phyloP scores from a whole-genome alignment of 805 yeast genomes.

The Starmerella bacillaris region DNA sequence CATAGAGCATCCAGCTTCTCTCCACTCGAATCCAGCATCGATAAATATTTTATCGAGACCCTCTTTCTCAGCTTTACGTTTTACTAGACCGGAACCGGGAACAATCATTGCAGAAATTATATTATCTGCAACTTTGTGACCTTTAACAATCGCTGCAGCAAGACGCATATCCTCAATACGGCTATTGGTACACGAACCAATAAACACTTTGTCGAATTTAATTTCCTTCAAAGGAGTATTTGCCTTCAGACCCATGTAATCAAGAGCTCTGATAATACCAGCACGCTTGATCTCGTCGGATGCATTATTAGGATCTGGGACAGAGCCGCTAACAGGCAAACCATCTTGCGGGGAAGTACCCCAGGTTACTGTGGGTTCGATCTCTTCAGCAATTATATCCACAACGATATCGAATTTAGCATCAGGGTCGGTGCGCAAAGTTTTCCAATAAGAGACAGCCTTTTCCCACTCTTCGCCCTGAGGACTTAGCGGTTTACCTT shows the following conservation, averaged over 20 bases:
- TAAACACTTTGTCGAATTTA: conserved; percentile 77
- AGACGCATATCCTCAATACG: conserved; percentile 93
- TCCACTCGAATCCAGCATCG: conserved; percentile 94
- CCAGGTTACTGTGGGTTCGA: conserved; percentile 95
- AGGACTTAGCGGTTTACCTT: conserved; percentile 91
- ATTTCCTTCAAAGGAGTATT: conserved; percentile 64
- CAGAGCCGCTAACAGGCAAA: conserved; percentile 72
- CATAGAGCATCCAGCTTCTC: conserved; percentile 99
- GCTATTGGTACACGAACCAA: conserved; percentile 96
- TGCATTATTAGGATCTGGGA: conserved; percentile 69
- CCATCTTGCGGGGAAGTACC: conserved; percentile 99
- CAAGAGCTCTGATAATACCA: conserved; percentile 80
- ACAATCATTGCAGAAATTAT: conserved; percentile 77
- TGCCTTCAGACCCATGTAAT: conserved; percentile 80
- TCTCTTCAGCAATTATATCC: conserved; percentile 60
- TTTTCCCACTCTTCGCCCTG: conserved; percentile 88
- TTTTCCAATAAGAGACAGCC: conserved; percentile 79
- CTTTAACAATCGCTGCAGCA: conserved; percentile 85
- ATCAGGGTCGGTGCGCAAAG: conserved; percentile 73
- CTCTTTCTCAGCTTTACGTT: conserved; percentile 82
- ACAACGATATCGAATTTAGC: conserved; percentile 79
- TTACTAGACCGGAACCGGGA: conserved; percentile 94
- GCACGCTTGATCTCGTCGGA: conserved; percentile 50
- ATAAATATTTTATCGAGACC: conserved; percentile 81
- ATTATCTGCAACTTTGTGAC: conserved; percentile 66